Evolutionary conservation across 768 basidiomycete genomes (phyloP).

Genomic region (Mycena amicta): DNA sequence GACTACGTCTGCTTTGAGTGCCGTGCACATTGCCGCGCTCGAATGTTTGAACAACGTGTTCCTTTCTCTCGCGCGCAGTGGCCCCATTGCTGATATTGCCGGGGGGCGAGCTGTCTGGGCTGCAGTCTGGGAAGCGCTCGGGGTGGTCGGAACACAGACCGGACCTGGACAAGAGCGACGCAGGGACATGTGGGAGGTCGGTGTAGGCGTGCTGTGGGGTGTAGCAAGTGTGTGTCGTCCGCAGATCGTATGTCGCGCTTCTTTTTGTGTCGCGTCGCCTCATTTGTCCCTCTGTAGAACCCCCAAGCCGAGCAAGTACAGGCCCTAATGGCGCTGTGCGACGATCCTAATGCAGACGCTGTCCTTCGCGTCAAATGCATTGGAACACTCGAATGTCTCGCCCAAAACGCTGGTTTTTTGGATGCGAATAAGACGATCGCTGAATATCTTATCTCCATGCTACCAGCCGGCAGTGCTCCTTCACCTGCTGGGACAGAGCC

Average conservation of each 20-base stretch:
- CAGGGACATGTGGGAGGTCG: constrained; percentile 77
- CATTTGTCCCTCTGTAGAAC: constrained; percentile 35
- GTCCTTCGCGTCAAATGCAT: constrained; percentile 74
- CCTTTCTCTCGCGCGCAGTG: constrained; percentile 57
- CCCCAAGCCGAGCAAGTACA: constrained; percentile 64
- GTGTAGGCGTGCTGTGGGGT: constrained; percentile 86
- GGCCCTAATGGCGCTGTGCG: constrained; percentile 67
- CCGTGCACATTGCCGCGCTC: constrained; percentile 81
- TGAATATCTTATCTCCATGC: constrained; percentile 63
- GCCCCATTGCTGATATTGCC: constrained; percentile 47
- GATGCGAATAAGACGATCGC: constrained; percentile 76
- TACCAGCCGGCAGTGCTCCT: constrained; percentile 46
- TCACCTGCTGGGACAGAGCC: constrained; percentile 62
- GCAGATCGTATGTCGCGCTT: constrained; percentile 48
- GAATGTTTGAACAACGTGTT: constrained; percentile 93
- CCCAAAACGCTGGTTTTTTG: constrained; percentile 63
- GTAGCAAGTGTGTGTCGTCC: constrained; percentile 78
- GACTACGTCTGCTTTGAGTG: constrained; percentile 81
- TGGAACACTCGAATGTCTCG: constrained; percentile 84
- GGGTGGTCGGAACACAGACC: constrained; percentile 58
- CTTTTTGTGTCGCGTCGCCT: constrained; percentile 1
- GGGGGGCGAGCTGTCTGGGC: constrained; percentile 63
- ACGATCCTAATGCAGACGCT: constrained; percentile 51
- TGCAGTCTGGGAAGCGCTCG: constrained; percentile 64
- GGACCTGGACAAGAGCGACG: constrained; percentile 68